Evolutionary conservation across 495 filamentous ascomycete species (phyloP), one percentile per base, ranked within the genome.

Genomic region (Talaromyces nanjingensis): DNA sequence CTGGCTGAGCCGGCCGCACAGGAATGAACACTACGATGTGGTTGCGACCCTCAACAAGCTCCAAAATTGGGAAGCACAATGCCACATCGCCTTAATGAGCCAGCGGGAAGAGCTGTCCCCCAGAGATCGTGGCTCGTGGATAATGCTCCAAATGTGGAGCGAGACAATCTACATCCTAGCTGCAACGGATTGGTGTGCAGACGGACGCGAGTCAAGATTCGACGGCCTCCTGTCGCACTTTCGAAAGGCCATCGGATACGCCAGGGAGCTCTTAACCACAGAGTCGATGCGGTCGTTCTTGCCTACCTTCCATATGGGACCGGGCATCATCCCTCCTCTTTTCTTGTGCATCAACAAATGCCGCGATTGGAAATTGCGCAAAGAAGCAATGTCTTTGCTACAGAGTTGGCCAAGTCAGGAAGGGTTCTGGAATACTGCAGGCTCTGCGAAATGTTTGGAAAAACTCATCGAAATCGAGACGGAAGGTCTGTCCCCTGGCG

Each of bases 311-410:
- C 64, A 66, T 9, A 63, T 66, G 55, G 57, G 60, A 25, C 53
- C 60, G 33, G 65, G 66, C 6, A 52, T 70, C n/a, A 63, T 64
- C 31, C 42, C 66, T 3, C 62, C 68, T 11, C 64, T 70, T 8
- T 66, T 60, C 55, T 39, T 66, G 18, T 65, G 64, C 49, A 62
- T 49, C 6, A 18, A 49, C 24, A 68, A 65, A 55, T 68, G 66
- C 47, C 68, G 68, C 8, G 64, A 70, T 49, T 68, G 60, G 62
- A n/a, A 58, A 3, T 54, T 66, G 11, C 64, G 68, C 12, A 62
- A 59, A 6, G 42, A 68, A 39, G 62, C 60, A 7, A 29, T 70
- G 16, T 33, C 29, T 9, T 22, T 70, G 9, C 42, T 70, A 16
- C 60, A 45, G 9, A 49, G 55, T 20, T 66, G 31, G 12, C 63